Percentiles rank a stretch among this genome's conserved stretches.
phyloP scores from a whole-genome alignment of 2,329 filamentous ascomycete genomes.

The Apiospora pterosperma region DNA sequence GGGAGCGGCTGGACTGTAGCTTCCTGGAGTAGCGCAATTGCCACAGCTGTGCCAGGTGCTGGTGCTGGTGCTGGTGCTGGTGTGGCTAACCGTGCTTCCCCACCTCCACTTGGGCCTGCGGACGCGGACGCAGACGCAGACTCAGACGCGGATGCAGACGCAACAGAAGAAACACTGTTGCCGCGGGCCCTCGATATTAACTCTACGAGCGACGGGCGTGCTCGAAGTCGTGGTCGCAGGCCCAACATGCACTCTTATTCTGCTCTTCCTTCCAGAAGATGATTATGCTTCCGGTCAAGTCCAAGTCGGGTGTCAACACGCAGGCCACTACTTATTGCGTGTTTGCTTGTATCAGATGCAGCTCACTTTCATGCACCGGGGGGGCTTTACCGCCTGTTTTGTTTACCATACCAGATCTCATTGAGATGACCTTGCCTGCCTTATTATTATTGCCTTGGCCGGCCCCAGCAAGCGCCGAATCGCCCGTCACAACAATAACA shows the following conservation, averaged over 20 bases:
- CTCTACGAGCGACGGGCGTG: conserved; percentile 52
- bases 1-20: background rate
- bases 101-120: background rate
- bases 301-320: background rate
- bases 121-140: too few species aligned
- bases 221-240: conserved; percentile 48
- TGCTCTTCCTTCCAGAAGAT: background rate
- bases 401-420: background rate
- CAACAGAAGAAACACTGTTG: conserved; percentile 11
- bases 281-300: background rate
- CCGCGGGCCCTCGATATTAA: conserved; percentile 28
- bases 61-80: conserved; percentile 7
- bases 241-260: conserved; percentile 39
- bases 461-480: background rate
- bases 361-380: background rate
- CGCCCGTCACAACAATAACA: background rate
- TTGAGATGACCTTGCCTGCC: background rate
- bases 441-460: background rate
- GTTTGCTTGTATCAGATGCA: background rate
- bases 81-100: background rate
- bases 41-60: conserved; percentile 9
- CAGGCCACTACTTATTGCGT: background rate
- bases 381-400: background rate
- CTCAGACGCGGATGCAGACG: too few species aligned
- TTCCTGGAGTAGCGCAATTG: conserved; percentile 8